Evolutionary conservation across 495 filamentous ascomycete genomes (phyloP), one percentile per base, ranked within the genome.

Genomic region (Daldinia vernicosa): DNA sequence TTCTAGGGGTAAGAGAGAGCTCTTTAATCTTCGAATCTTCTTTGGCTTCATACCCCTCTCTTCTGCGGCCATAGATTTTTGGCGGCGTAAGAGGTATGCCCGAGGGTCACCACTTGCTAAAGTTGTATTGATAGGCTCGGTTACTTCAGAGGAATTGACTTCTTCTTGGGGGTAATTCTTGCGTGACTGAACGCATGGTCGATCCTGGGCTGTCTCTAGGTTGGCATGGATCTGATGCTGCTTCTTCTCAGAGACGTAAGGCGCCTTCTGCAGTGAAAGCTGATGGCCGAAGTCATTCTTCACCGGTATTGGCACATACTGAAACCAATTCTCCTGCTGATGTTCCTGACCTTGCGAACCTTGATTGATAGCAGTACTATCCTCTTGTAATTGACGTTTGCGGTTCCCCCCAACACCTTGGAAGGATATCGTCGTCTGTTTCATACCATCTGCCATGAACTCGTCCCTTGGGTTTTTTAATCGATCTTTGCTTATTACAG

Each of bases 1-100:
- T 60, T 85, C 83, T n/a, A 85, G 69, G 22, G 84, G 82, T 27
- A 84, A 63, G n/a, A 80, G 75, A 33, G 69, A 78, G n/a, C 80
- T 84, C 62, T 80, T 84, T 28, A 81, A 35, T 12, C 82, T 77
- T 45, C 68, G 76, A 24, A 74, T 35, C 61, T 76, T 81, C 69
- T 63, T 78, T 12, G 66, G 69, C 14, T 64, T 66, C 7, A 61
- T 43, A 1, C 53, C 69, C 19, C 15, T 43, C 26, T 64, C 67
- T 26, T 74, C 66, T 15, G 66, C 56, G 27, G 58, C 68, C 12
- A 78, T 69, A 1, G 79, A 81, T 24, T 74, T 79, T 69, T 84
- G 81, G 54, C 75, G 76, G 45, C 74, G 75, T 59, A 83, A 78
- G 32, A 84, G 67, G 40, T 82, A 81, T 3, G 69, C 77, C 53